Base-by-base conservation (phyloP, 2,329 filamentous ascomycete species). In the Monilinia fructicola region DNA sequence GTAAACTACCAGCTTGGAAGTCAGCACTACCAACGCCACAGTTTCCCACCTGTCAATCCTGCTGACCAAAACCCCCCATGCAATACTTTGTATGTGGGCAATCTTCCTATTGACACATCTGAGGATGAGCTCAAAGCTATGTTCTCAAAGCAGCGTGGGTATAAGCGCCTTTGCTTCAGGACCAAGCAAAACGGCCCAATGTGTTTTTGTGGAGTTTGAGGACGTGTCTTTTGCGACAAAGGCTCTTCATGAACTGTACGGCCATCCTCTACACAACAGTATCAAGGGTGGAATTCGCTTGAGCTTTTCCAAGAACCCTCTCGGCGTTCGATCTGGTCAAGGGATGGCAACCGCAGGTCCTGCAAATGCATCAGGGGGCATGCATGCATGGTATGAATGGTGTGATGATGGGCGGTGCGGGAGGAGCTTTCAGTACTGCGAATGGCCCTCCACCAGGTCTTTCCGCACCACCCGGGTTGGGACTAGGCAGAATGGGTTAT, bases 141-240 rank as follows among this genome's bases (percentile, higher is more conserved):
- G 75, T 99, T 99, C 76, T 93, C 90, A 35, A 94, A 93, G 78
- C 92, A 96, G 77, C 89, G 93, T 58, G 95, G 95, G 4, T 99
- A 97, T 81, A 98, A 96, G 80, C 86, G 95, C 38, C 87, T 99
- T 10, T 97, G 93, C 76, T 97, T 97, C 82, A 87, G 94, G 44
- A 96, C 93, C 64, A 98, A 98, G 81, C 87, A 91, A 71, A 97
- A 97, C 73, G 94, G 94, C 0, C 94, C 94, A 2, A 98, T 98
- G 93, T 98, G 95, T 77, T 98, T 98, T 98, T 78, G 95, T 99
- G 48, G 95, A 99, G 78, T 99, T 98, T 73, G 94, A 98, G 74
- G 93, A 97, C 74, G 85, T 96, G 14, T 90, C 91, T 1, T 94
- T 92, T 74, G 94, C 95, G 0, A 97, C 94, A 53, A 96, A 95